Percentiles rank a stretch among this genome's conserved stretches.
phyloP scores from a whole-genome alignment of 805 yeast species.

The Pichia ethanolica region DNA sequence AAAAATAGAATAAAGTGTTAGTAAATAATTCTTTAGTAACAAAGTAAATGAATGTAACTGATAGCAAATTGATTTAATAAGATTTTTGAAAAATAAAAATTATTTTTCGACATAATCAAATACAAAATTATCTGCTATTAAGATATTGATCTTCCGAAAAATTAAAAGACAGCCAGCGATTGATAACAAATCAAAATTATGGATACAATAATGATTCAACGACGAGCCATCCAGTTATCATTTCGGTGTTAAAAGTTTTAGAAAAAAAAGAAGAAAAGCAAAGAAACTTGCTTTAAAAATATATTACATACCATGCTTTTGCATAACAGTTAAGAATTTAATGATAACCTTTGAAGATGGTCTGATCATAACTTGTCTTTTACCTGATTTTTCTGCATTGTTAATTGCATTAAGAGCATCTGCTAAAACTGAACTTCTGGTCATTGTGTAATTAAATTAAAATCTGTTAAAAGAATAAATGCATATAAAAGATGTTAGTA shows the following conservation, averaged over 20 bases:
- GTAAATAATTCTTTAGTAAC: neutral
- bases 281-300: neutral
- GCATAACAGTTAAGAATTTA: slow-evolving; percentile 96
- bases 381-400: slow-evolving; percentile 99
- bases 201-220: slow-evolving; percentile 32
- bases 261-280: neutral
- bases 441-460: slow-evolving; percentile 42
- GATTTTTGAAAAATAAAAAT: neutral
- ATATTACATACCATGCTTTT: slow-evolving; percentile 76
- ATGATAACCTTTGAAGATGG: slow-evolving; percentile 98
- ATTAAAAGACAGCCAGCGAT: slow-evolving; percentile 97
- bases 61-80: neutral
- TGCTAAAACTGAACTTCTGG: slow-evolving; percentile 97
- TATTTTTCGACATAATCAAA: too few relatives aligned
- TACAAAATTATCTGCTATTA: slow-evolving; percentile 2
- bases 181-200: slow-evolving; percentile 16
- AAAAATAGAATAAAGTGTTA: neutral
- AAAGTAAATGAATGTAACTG: neutral
- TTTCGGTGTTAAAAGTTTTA: slow-evolving; percentile 49
- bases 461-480: too few relatives aligned
- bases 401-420: slow-evolving; percentile 97
- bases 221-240: slow-evolving; percentile 98
- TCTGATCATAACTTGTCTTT: slow-evolving; percentile 97
- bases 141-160: slow-evolving; percentile 71
- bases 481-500: too few relatives aligned